Evolutionary conservation across 768 basidiomycete genomes (phyloP).

Genomic region (Collybia sp.): DNA sequence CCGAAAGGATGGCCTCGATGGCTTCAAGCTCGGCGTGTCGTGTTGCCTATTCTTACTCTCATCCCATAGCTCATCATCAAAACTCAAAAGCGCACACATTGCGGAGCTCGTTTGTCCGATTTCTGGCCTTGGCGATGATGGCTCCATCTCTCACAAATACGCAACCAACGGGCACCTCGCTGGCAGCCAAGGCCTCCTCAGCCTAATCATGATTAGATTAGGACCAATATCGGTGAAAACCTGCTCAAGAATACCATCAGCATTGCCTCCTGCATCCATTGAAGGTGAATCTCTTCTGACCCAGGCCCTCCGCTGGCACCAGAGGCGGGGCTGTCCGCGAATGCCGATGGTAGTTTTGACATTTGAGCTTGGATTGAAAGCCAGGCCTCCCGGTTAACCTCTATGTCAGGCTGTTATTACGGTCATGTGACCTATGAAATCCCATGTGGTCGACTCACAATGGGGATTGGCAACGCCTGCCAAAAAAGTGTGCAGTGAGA

Average conservation of each 20-base stretch:
- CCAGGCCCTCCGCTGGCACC: too few relatives aligned
- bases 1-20: constrained; percentile 79
- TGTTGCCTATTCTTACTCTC: constrained; percentile 61
- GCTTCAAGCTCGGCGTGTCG: constrained; percentile 97
- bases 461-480: too few relatives aligned
- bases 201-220: constrained; percentile 39
- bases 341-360: too few relatives aligned
- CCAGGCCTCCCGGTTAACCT: too few relatives aligned
- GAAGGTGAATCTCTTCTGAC: constrained; percentile 24
- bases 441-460: too few relatives aligned
- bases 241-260: constrained; percentile 50
- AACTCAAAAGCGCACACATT: constrained; percentile 53
- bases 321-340: too few relatives aligned
- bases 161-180: constrained; percentile 96
- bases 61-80: constrained; percentile 1
- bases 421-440: too few relatives aligned
- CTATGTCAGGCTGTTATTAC: too few relatives aligned
- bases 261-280: constrained; percentile 84
- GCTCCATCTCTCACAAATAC: constrained; percentile 80
- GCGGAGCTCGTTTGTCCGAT: constrained; percentile 89
- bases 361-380: too few relatives aligned
- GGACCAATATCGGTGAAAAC: constrained; percentile 7
- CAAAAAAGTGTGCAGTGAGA: too few relatives aligned
- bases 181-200: constrained; percentile 76
- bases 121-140: constrained; percentile 83